Evolutionary conservation across 345 rosid species (phyloP).

Genomic region (Eucalyptus lansdowneana): DNA sequence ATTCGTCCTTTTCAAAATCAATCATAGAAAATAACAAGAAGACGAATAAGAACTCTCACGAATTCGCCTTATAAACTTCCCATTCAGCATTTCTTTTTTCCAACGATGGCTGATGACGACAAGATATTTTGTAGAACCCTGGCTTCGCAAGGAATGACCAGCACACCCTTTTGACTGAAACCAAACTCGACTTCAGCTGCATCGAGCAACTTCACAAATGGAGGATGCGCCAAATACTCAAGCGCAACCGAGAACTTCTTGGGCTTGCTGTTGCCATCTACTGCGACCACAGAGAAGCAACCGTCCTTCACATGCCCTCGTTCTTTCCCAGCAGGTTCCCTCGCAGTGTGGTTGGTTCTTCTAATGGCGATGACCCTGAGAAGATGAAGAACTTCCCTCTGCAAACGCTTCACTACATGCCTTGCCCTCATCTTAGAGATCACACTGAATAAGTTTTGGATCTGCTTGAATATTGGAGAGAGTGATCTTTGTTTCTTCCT

Average conservation of each 20-base stretch:
- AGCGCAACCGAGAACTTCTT: not conserved
- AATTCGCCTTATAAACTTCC: not conserved
- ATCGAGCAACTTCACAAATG: not conserved
- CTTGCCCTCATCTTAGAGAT: not conserved
- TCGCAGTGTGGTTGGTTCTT: not conserved
- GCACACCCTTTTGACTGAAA: not conserved
- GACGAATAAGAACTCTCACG: not conserved
- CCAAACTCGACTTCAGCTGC: not conserved
- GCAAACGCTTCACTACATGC: not conserved
- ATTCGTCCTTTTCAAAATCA: not conserved
- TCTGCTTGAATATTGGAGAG: not conserved
- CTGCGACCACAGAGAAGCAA: not conserved
- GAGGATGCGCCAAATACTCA: not conserved
- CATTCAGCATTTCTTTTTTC: not conserved
- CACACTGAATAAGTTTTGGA: not conserved
- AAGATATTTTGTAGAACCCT: not conserved
- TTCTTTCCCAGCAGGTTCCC: not conserved
- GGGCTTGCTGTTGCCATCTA: not conserved
- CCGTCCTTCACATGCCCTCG: not conserved
- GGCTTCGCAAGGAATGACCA: not conserved
- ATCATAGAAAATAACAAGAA: not conserved
- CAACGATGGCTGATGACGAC: not conserved
- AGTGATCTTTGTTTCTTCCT: not conserved
- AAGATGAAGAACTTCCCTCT: not conserved
- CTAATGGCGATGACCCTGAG: not conserved